Base-by-base conservation (phyloP, 164 flowering plant species). In the Chloranthus sessilifolius region DNA sequence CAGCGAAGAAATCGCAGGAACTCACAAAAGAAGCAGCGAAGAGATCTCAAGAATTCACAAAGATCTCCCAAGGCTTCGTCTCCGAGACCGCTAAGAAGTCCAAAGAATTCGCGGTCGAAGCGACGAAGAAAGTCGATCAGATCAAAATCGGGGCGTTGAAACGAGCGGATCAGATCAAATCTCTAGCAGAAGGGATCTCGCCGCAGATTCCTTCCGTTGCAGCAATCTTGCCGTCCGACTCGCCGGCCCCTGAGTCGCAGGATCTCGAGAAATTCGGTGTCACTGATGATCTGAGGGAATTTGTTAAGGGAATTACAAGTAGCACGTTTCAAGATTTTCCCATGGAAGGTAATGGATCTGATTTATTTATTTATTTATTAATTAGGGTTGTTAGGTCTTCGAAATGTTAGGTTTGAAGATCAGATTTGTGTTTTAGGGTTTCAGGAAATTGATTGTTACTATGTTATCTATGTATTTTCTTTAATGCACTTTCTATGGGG, bases 221-320 rank as follows among this genome's bases (percentile, higher is more conserved):
- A n/a, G n/a, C n/a, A n/a, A 52, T 69, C 59, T 62, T 57, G 0
- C 55, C 67, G 31, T 50, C 50, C 7, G 76, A 62, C 48, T 40
- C 51, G 44, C 7, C 50, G 15, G 7, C 40, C 15, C 47, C 62
- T 1, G 30, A 20, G 17, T 39, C 27, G 39, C 31, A 34, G 25
- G 85, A 84, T 67, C 79, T 87, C 30, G 81, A 76, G 69, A 63
- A 44, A 58, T 90, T 72, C 51, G 97, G 95, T 7, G 68, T 90
- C 22, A 84, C 82, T 8, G 83, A 84, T 41, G 95, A 86, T 21
- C 54, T 90, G 63, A 57, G 85, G 39, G 97, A 90, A 59, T 90
- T 90, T 53, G 85, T 84, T 1, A 80, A 77, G 65, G 91, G 68
- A 27, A 77, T 90, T 34, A 78, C 86, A 2, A 7, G 61, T 1